Conservation (phyloP, 1,284 basidiomycete genomes). For the Caloboletus inedulis region DNA sequence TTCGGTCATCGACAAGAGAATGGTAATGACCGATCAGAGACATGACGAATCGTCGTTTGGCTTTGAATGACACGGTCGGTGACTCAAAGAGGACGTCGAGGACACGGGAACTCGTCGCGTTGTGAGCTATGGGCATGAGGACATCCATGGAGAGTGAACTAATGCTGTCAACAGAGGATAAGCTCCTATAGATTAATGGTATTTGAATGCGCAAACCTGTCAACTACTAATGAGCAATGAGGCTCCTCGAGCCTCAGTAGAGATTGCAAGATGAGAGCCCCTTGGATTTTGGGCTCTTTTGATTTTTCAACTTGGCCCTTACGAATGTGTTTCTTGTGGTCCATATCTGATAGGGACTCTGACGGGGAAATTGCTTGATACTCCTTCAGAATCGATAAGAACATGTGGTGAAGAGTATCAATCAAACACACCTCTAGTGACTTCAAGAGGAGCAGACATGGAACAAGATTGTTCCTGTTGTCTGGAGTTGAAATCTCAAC, state of each 20-base stretch:
- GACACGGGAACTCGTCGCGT: slow-evolving; percentile 76
- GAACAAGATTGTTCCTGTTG: slow-evolving; percentile 51
- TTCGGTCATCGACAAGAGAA: slow-evolving; percentile 76
- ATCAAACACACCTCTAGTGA: slow-evolving; percentile 46
- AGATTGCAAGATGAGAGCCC: slow-evolving; percentile 81
- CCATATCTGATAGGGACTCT: slow-evolving; percentile 9
- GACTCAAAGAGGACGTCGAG: slow-evolving; percentile 78
- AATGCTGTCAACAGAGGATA: slow-evolving; percentile 45
- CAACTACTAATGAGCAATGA: slow-evolving; percentile 61
- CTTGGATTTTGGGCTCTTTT: slow-evolving; percentile 74
- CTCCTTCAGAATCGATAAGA: slow-evolving; percentile 34
- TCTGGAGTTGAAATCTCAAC: slow-evolving; percentile 53
- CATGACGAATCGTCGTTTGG: slow-evolving; percentile 69
- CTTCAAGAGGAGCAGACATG: slow-evolving; percentile 63
- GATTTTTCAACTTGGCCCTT: slow-evolving; percentile 31
- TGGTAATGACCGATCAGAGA: slow-evolving; percentile 77
- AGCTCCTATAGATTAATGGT: slow-evolving; percentile 9
- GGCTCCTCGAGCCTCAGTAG: slow-evolving; percentile 67
- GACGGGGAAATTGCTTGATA: slow-evolving; percentile 26
- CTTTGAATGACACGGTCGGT: slow-evolving; percentile 60
- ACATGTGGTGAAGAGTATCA: not conserved
- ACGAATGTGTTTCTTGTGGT: slow-evolving; percentile 18
- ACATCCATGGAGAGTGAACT: slow-evolving; percentile 56
- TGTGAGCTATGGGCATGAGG: slow-evolving; percentile 64
- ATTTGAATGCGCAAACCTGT: slow-evolving; percentile 49